Evolutionary conservation across 306 rosid genomes (phyloP).

Genomic region (Inga laurina): DNA sequence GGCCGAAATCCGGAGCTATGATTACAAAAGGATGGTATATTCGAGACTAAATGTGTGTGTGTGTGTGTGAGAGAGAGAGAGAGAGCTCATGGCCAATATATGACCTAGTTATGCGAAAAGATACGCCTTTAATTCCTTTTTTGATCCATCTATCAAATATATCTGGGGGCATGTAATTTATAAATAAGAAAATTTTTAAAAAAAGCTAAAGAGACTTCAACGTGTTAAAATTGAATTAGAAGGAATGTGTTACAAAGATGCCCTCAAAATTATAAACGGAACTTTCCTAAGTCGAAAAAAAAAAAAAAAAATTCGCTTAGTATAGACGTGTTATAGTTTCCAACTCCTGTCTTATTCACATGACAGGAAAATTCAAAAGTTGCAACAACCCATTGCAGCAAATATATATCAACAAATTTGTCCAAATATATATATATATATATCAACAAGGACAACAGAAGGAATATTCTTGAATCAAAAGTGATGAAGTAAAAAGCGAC

Average conservation of each 20-base stretch:
- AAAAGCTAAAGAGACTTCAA: background rate
- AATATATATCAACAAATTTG: background rate
- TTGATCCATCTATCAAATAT: background rate
- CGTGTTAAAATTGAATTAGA: background rate
- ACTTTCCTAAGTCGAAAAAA: background rate
- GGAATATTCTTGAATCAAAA: conserved; percentile 13
- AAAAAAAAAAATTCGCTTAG: background rate
- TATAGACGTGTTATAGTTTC: background rate
- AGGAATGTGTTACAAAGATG: background rate
- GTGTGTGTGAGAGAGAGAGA: no score
- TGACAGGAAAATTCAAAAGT: background rate
- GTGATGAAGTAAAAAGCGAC: conserved; percentile 43
- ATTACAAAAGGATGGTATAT: conserved; percentile 7
- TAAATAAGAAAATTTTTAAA: background rate
- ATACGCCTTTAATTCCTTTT: background rate
- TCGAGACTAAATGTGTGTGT: background rate
- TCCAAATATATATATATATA: background rate
- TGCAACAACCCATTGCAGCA: background rate
- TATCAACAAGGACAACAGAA: background rate
- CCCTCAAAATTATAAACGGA: background rate
- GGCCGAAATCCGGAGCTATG: background rate
- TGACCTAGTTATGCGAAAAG: background rate
- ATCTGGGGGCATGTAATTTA: background rate
- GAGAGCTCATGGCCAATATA: background rate
- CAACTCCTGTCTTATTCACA: background rate